Base-by-base conservation (phyloP, 176 grass and related monocot genomes). In the Oryza nivara region DNA sequence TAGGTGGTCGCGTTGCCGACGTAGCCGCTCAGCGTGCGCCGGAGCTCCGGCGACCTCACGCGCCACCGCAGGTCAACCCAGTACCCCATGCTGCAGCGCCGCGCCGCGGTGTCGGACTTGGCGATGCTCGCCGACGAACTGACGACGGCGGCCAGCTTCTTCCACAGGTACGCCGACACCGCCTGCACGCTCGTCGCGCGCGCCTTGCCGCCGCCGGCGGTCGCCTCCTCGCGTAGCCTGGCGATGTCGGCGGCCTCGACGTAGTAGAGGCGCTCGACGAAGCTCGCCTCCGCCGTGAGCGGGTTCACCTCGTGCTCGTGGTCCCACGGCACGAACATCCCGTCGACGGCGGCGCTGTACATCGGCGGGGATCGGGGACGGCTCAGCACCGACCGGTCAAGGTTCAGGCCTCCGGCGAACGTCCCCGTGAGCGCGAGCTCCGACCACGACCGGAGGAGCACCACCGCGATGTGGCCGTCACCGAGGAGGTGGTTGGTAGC, bases 161-260 rank as follows among this genome's bases (percentile, higher is more conserved):
- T 90, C 88, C 88, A 90, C 34, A 82, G 3, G 68, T 90, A 85
- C 2, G 71, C 88, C 4, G 83, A 86, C 11, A 90, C 40, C 40
- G 82, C 88, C 74, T 90, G 77, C 13, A 86, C 48, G 46, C 72
- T 61, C 8, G 88, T 77, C 45, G 82, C 70, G 32, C 67, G 28
- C 13, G 4, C 34, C 35, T 43, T 43, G 40, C 26, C 36, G 22
- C 26, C 36, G 22, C 9, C 47, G 74, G 2, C 5, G 75, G 40
- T 77, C 40, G 77, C 88, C 11, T 7, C 1, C 22, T 7, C 15
- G 44, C 65, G 46, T 35, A 90, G 79, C 12, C 63, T 28, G 28
- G 76, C 70, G 66, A 86, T 25, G 58, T 89, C 77, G 22, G 22
- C 10, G 7, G 35, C 77, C 16, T 89, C 82, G 34, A 85, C 47